These are phyloP conservation scores for Petunia hybrid DNA, from an alignment of 305 asterid genomes.

Conservation along the genomic window DNA sequence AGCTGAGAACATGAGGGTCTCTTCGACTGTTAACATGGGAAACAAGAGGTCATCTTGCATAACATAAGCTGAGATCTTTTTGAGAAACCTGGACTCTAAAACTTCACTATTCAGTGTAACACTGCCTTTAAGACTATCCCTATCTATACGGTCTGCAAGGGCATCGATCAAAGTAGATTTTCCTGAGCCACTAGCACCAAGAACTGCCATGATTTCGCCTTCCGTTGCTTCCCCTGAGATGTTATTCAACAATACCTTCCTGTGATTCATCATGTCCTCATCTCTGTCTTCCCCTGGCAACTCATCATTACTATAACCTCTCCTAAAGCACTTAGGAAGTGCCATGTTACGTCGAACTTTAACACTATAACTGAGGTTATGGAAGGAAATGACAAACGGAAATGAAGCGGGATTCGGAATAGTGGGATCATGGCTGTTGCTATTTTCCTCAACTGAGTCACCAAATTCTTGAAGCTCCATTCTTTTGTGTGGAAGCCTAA, in stretches of 20 bases:
- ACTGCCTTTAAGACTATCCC: constrained; percentile 54
- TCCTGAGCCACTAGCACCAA: constrained; percentile 91
- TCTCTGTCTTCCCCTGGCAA: constrained; percentile 30
- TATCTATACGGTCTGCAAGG: constrained; percentile 62
- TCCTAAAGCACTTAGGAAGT: constrained; percentile 34
- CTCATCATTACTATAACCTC: neutral
- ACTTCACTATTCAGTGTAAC: constrained; percentile 49
- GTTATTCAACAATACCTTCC: constrained; percentile 54
- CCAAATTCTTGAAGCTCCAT: constrained; percentile 54
- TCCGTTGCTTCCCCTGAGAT: constrained; percentile 74
- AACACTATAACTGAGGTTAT: constrained; percentile 65
- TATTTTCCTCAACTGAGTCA: neutral
- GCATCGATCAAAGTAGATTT: constrained; percentile 75
- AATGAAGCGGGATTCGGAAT: constrained; percentile 31
- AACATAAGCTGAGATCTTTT: constrained; percentile 46
- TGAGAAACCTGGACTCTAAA: constrained; percentile 39
- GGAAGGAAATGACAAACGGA: constrained; percentile 70
- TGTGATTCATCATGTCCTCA: constrained; percentile 12
- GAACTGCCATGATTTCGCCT: constrained; percentile 78
- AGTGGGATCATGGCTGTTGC: constrained; percentile 31
- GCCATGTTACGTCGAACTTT: constrained; percentile 40
- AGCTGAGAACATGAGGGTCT: constrained; percentile 49
- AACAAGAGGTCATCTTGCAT: constrained; percentile 53
- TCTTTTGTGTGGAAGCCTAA: constrained; percentile 47
- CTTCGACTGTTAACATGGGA: constrained; percentile 51